Percentiles rank a stretch among this genome's conserved stretches.
phyloP scores from a whole-genome alignment of 2,329 filamentous ascomycete species.

The Fusarium stilboides region DNA sequence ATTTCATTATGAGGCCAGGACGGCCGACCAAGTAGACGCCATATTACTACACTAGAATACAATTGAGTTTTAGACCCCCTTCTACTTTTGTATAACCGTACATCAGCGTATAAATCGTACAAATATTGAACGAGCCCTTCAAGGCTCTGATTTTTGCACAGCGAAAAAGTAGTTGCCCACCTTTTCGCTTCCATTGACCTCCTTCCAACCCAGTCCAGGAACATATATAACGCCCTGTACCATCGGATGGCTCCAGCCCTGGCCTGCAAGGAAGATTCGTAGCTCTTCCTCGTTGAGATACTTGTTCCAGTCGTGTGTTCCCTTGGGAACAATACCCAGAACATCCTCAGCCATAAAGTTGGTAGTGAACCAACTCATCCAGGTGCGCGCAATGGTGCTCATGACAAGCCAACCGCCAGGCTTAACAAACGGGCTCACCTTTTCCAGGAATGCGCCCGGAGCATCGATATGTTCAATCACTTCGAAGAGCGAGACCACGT shows the following conservation, averaged over 20 bases:
- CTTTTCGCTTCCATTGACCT: conserved; percentile 84
- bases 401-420: conserved; percentile 95
- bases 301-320: conserved; percentile 97
- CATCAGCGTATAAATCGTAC: conserved; percentile 26
- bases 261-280: conserved; percentile 66
- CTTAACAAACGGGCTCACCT: conserved; percentile 81
- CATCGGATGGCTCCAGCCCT: conserved; percentile 72
- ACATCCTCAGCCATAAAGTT: conserved; percentile 93
- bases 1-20: background rate
- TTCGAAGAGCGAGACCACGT: conserved; percentile 91
- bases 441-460: conserved; percentile 80
- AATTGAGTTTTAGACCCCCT: conserved; percentile 15
- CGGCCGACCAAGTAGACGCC: background rate
- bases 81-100: conserved; percentile 13
- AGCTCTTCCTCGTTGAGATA: conserved; percentile 93
- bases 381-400: conserved; percentile 92
- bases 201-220: conserved; percentile 90
- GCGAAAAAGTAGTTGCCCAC: conserved; percentile 98
- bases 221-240: conserved; percentile 91
- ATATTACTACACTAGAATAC: conserved; percentile 36
- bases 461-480: conserved; percentile 93
- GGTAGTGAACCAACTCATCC: conserved; percentile 91
- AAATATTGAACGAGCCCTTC: conserved; percentile 9
- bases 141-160: conserved; percentile 67
- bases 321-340: conserved; percentile 87